A percentile compares a stretch with the other conserved stretches of the same genome.
phyloP scores from a whole-genome alignment of 306 rosid species.

The Quercus ilex region DNA sequence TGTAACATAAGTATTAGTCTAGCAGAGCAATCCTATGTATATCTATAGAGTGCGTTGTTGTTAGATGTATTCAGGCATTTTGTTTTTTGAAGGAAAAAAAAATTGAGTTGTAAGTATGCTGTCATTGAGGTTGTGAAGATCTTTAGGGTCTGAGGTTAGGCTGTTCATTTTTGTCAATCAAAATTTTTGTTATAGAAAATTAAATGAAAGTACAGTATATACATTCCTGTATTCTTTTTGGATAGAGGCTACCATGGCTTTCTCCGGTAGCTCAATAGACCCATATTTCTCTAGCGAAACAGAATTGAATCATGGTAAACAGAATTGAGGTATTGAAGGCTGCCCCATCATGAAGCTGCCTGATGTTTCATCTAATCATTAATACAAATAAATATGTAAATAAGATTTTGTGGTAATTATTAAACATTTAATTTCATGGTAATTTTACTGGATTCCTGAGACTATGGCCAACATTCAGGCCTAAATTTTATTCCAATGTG shows the following conservation, averaged over 20 bases:
- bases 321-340: no score
- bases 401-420: no score
- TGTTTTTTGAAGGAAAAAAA: slow-evolving; percentile 7
- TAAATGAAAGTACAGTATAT: slow-evolving; percentile 30
- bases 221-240: slow-evolving; percentile 23
- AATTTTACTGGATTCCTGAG: no score
- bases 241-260: not conserved
- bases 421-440: no score
- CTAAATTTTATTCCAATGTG: no score
- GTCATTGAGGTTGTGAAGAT: slow-evolving; percentile 26
- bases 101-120: slow-evolving; percentile 32
- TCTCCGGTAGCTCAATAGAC: not conserved
- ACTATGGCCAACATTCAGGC: no score
- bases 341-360: no score
- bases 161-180: slow-evolving; percentile 35
- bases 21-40: slow-evolving; percentile 19
- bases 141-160: slow-evolving; percentile 31
- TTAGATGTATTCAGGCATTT: slow-evolving; percentile 40
- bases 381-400: no score
- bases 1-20: slow-evolving; percentile 52
- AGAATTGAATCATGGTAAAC: not conserved
- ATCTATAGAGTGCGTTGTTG: slow-evolving; percentile 24
- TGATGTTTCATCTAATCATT: no score
- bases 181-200: slow-evolving; percentile 9
- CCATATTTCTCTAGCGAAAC: not conserved